Percentiles rank a stretch among this genome's conserved stretches.
These are phyloP conservation scores for Sabuloglossum arenarium DNA, from an alignment of 495 filamentous ascomycete species.

Conservation along the genomic window DNA sequence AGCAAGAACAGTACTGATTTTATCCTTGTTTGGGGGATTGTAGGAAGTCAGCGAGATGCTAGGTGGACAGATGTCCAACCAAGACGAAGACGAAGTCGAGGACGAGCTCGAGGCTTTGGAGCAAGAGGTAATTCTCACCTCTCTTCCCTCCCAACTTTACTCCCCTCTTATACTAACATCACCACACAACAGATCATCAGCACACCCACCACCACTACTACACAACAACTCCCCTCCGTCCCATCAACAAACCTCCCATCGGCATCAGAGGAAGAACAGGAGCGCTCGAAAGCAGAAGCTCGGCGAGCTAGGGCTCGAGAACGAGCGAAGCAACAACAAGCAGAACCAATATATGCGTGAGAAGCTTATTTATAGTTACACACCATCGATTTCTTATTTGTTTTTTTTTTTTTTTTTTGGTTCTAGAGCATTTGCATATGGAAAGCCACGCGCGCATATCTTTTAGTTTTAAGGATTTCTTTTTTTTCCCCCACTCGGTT, in stretches of 20 bases:
- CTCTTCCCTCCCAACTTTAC: too few relatives aligned
- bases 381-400: too few relatives aligned
- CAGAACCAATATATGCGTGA: conserved; percentile 13
- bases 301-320: conserved; percentile 21
- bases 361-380: too few relatives aligned
- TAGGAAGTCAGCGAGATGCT: conserved; percentile 86
- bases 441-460: too few relatives aligned
- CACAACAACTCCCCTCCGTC: background rate
- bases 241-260: background rate
- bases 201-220: background rate
- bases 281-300: background rate
- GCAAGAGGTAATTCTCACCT: conserved; percentile 29
- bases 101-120: conserved; percentile 74
- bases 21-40: background rate
- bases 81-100: conserved; percentile 95
- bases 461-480: too few relatives aligned
- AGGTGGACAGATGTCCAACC: conserved; percentile 60
- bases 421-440: too few relatives aligned
- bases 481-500: too few relatives aligned
- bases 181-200: background rate
- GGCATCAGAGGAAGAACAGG: background rate
- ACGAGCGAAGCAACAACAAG: conserved; percentile 14
- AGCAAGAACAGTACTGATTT: conserved; percentile 3
- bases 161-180: too few relatives aligned
- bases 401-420: too few relatives aligned